These are phyloP conservation scores for Logfia minima DNA, from an alignment of 129 eudicot genomes.

Conservation along the genomic window DNA sequence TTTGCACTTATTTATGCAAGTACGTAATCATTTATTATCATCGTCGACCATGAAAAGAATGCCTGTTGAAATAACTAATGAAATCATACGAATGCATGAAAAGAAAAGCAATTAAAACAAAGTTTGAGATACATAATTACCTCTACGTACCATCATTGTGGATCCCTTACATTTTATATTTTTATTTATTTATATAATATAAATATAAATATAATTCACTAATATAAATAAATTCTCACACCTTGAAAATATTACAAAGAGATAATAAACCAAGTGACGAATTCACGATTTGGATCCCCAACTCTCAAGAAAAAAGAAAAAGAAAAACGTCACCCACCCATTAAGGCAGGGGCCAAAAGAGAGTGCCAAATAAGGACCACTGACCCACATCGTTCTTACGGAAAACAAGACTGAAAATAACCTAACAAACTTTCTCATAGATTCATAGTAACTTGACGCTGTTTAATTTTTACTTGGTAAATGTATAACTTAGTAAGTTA, in stretches of 20 bases:
- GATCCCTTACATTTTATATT: background rate
- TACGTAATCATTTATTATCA: background rate
- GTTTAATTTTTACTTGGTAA: too few species aligned
- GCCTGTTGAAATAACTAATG: background rate
- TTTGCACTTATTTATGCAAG: background rate
- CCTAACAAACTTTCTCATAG: background rate
- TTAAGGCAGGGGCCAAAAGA: slow-evolving; percentile 27
- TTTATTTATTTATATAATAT: too few species aligned
- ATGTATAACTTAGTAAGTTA: too few species aligned
- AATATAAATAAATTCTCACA: slow-evolving; percentile 9
- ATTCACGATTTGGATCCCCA: background rate
- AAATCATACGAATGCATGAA: background rate
- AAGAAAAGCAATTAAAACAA: background rate
- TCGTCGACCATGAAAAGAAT: background rate
- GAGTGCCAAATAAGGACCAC: slow-evolving; percentile 38
- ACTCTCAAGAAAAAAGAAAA: slow-evolving; percentile 5
- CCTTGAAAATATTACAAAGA: background rate
- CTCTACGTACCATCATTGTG: too few species aligned
- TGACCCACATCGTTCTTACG: slow-evolving; percentile 26
- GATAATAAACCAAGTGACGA: slow-evolving; percentile 1
- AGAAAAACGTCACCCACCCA: slow-evolving; percentile 19
- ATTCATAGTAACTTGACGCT: background rate
- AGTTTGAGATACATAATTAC: background rate
- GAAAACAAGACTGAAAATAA: slow-evolving; percentile 6
- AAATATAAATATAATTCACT: too few species aligned